These are phyloP conservation scores for Starmera quercuum DNA, from an alignment of 805 yeast species.

Conservation along the genomic window DNA sequence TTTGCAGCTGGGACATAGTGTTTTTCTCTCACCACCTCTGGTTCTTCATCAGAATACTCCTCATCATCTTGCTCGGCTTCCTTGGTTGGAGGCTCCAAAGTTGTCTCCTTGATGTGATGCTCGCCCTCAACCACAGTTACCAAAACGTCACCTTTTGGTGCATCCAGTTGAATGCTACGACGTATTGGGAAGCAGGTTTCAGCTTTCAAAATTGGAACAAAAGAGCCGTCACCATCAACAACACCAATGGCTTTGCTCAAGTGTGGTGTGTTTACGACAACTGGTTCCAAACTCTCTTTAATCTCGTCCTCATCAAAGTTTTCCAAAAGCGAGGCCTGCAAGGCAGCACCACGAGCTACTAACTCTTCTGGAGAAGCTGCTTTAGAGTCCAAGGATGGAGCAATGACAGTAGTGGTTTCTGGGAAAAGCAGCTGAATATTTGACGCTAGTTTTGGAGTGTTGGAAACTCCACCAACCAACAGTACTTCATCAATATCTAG, in stretches of 20 bases:
- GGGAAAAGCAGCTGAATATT: constrained; percentile 74
- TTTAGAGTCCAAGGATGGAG: constrained; percentile 73
- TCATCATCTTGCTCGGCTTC: constrained; percentile 46
- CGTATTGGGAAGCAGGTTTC: constrained; percentile 91
- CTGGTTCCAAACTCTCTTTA: constrained; percentile 72
- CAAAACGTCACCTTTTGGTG: constrained; percentile 51
- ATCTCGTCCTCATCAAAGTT: constrained; percentile 78
- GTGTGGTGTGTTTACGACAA: constrained; percentile 85
- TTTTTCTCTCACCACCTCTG: constrained; percentile 74
- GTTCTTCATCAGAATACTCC: constrained; percentile 73
- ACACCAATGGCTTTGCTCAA: constrained; percentile 78
- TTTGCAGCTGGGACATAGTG: constrained; percentile 64
- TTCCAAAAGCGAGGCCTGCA: constrained; percentile 84
- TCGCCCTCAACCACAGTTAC: constrained; percentile 81
- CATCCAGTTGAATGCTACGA: constrained; percentile 58
- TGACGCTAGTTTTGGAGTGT: constrained; percentile 83
- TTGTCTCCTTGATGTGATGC: constrained; percentile 74
- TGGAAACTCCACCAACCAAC: constrained; percentile 89
- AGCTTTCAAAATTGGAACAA: constrained; percentile 64
- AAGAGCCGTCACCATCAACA: constrained; percentile 62
- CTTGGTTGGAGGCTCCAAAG: constrained; percentile 55
- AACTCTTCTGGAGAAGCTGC: constrained; percentile 85
- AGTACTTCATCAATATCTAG: constrained; percentile 87
- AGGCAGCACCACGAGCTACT: constrained; percentile 89
- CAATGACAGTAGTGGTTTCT: constrained; percentile 61